Evolutionary conservation across 345 rosid species (phyloP), one percentile per base, ranked within the genome.

Genomic region (Acer campestre): DNA sequence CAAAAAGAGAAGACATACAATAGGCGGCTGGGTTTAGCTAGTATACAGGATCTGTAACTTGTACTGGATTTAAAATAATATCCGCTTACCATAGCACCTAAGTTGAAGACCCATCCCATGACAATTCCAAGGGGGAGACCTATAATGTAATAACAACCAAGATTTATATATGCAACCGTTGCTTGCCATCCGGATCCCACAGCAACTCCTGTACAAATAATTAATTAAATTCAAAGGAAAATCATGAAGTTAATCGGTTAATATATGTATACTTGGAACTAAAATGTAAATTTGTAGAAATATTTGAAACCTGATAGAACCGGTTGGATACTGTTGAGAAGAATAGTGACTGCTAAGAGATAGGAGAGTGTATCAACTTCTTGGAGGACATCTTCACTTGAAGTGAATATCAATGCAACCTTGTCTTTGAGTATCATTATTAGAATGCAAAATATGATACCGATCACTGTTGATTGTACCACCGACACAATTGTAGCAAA

Each of bases 111-210:
- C 91, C 89, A 89, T 31, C 92, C 98, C 86, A 93, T 82, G 1
- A 93, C 20, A 68, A 88, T 22, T 53, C 97, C 98, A 46, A 95
- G 82, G 0, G 98, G 97, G 18, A 94, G 82, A 13, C 98, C 98
- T 5, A 90, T 51, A 2, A 90, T 53, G 73, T 91, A 95, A 72
- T 93, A 93, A 70, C 98, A 93, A 3, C 86, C 91, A 46, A 93
- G 74, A 80, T 93, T 95, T 77, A 95, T 71, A 56, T 85, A 95
- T 0, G 98, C 98, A 46, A 91, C 90, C 51, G 40, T 74, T 0
- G 89, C 85, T 83, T 95, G 97, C 97, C 97, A 89, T 49, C 98
- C 98, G 0, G 92, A 91, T 48, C 97, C 98, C 10, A 94, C 86
- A 10, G 96, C 98, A 76, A 92, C 98, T 68, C 97, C 97, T 94